Conservation (phyloP, 257 asterid genomes). For the Schizonepeta tenuifolia region DNA sequence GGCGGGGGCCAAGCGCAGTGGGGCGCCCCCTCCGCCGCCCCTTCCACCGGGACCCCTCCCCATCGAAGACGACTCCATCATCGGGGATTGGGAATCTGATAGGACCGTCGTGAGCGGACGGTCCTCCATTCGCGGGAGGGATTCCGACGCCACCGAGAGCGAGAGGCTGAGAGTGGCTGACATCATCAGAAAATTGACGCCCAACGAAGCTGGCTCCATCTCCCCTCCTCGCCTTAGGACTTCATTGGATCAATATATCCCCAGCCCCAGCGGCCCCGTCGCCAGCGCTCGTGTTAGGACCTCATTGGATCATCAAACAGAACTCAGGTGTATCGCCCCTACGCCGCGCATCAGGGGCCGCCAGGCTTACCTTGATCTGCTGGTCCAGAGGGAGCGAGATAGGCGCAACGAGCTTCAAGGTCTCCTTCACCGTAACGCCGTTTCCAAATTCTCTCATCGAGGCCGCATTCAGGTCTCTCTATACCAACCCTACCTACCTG, state of each 20-base stretch:
- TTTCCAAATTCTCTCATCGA: constrained; percentile 72
- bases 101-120: constrained; percentile 44
- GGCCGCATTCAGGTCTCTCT: constrained; percentile 72
- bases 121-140: constrained; percentile 47
- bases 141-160: constrained; percentile 61
- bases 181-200: constrained; percentile 58
- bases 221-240: constrained; percentile 51
- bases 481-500: background rate
- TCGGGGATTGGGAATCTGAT: constrained; percentile 66
- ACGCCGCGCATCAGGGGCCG: constrained; percentile 82
- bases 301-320: constrained; percentile 45
- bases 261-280: no score
- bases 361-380: constrained; percentile 67
- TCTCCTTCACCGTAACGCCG: constrained; percentile 53
- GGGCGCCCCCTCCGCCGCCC: constrained; percentile 11
- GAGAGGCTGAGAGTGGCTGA: constrained; percentile 78
- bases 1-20: constrained; percentile 37
- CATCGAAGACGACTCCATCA: constrained; percentile 41
- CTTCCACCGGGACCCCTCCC: constrained; percentile 31
- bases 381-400: constrained; percentile 60
- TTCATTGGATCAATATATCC: constrained; percentile 34
- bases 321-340: constrained; percentile 41
- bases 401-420: constrained; percentile 62
- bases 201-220: constrained; percentile 28
- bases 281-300: constrained; percentile 47